phyloP scores from a whole-genome alignment of 2,329 filamentous ascomycete species.

The Colletotrichum costaricense region DNA sequence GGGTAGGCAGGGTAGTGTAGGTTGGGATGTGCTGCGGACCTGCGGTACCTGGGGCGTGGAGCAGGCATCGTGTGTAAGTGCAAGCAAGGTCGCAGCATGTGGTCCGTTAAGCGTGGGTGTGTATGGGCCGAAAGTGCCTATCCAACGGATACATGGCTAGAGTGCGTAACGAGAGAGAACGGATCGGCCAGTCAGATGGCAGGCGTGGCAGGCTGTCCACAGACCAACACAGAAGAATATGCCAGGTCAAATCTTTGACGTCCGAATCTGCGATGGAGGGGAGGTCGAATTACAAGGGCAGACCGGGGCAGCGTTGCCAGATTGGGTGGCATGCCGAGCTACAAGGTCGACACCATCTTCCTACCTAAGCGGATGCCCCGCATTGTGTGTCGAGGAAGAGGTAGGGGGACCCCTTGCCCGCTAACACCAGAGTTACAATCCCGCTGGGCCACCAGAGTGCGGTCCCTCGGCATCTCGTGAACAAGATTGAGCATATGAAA shows the following conservation, averaged over 20 bases:
- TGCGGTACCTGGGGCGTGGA: constrained; percentile 6
- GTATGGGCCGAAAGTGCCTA: background rate
- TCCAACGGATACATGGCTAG: constrained; percentile 10
- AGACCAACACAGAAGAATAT: constrained; percentile 19
- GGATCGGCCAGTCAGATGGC: constrained; percentile 33
- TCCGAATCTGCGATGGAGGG: constrained; percentile 5
- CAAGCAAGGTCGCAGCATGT: background rate
- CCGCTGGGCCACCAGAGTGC: constrained; percentile 15
- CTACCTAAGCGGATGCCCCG: constrained; percentile 32
- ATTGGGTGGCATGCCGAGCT: constrained; percentile 34
- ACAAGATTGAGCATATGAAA: constrained; percentile 35
- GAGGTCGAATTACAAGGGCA: constrained; percentile 27
- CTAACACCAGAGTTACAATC: constrained; percentile 29
- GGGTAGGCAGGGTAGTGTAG: constrained; percentile 24
- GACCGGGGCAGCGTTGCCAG: constrained; percentile 33
- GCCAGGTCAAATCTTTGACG: constrained; percentile 19
- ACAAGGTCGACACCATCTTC: constrained; percentile 36
- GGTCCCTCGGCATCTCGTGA: constrained; percentile 36
- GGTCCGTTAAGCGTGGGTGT: background rate
- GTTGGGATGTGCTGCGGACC: background rate
- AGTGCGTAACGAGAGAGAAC: constrained; percentile 5
- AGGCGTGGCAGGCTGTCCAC: constrained; percentile 7
- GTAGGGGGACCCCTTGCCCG: constrained; percentile 25
- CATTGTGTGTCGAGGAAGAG: constrained; percentile 30
- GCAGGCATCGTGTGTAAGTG: constrained; percentile 7